A percentile compares a stretch with the other conserved stretches of the same genome.
Evolutionary conservation across 495 filamentous ascomycete species (phyloP).

Genomic region (Aspergillus biplanus): DNA sequence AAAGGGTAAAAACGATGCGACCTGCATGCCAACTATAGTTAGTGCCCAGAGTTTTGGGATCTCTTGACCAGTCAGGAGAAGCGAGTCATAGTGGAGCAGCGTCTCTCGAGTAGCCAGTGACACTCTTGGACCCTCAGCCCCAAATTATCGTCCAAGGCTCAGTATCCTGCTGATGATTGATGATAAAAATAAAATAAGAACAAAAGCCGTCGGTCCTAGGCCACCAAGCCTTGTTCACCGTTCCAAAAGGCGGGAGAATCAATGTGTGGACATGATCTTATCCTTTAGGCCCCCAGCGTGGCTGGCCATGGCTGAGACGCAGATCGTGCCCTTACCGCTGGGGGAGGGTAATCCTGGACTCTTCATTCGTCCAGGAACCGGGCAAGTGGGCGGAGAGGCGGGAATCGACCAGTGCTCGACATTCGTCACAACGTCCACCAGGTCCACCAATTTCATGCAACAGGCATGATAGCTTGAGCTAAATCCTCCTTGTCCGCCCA

Average conservation of each 20-base stretch:
- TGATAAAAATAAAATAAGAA: conserved; percentile 5
- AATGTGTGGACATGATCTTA: not conserved
- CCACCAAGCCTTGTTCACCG: not conserved
- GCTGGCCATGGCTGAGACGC: conserved; percentile 19
- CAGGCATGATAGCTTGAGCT: conserved; percentile 1
- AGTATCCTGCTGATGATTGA: not conserved
- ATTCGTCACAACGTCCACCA: not conserved
- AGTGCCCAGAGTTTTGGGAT: conserved; percentile 3
- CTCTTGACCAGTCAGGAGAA: not conserved
- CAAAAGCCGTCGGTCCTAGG: not conserved
- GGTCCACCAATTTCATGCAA: not conserved
- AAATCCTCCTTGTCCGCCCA: not conserved
- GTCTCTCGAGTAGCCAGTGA: not conserved
- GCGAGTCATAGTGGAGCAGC: not conserved
- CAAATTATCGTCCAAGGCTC: not conserved
- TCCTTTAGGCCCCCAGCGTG: conserved; percentile 2
- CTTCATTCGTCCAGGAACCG: conserved; percentile 6
- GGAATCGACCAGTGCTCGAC: not conserved
- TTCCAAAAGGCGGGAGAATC: not conserved
- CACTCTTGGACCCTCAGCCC: not conserved
- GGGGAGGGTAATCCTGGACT: not conserved
- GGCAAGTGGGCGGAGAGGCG: not conserved
- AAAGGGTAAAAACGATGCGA: not conserved
- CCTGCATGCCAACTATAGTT: conserved; percentile 6
- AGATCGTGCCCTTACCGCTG: conserved; percentile 19